Percentiles rank a stretch among this genome's conserved stretches.
These are phyloP conservation scores for Scedosporium apiospermum DNA, from an alignment of 2,329 filamentous ascomycete genomes.

Conservation along the genomic window DNA sequence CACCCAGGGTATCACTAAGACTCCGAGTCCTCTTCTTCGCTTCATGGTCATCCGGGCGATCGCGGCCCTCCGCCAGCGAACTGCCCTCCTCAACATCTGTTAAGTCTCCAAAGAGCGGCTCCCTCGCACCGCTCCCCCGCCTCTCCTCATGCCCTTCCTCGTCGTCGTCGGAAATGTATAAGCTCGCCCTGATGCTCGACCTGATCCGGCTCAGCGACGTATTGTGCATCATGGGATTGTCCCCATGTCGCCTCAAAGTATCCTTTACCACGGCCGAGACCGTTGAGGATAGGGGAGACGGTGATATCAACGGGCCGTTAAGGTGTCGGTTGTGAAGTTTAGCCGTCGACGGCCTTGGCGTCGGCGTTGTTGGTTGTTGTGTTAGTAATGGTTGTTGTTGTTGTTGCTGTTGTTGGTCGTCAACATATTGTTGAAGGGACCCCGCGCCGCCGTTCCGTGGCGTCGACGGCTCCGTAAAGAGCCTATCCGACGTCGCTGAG, in stretches of 20 bases:
- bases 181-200: conserved; percentile 41
- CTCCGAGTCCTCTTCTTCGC: conserved; percentile 25
- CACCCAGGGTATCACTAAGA: conserved; percentile 30
- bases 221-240: conserved; percentile 27
- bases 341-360: conserved; percentile 1
- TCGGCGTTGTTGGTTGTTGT: neutral
- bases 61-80: neutral
- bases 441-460: conserved; percentile 11
- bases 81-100: neutral
- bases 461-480: conserved; percentile 9
- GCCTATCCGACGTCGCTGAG: conserved; percentile 15
- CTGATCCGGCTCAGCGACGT: conserved; percentile 37
- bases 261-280: conserved; percentile 50
- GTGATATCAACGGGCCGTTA: conserved; percentile 44
- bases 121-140: neutral
- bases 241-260: conserved; percentile 33
- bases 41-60: neutral
- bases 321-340: conserved; percentile 27
- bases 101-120: conserved; percentile 3
- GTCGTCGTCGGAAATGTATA: conserved; percentile 41
- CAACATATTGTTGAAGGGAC: conserved; percentile 10
- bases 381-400: conserved; percentile 18
- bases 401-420: neutral
- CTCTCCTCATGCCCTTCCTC: neutral
- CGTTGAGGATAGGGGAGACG: conserved; percentile 50